Base-by-base conservation (phyloP, 2,329 filamentous ascomycete genomes). In the Fusarium sulawesiense region DNA sequence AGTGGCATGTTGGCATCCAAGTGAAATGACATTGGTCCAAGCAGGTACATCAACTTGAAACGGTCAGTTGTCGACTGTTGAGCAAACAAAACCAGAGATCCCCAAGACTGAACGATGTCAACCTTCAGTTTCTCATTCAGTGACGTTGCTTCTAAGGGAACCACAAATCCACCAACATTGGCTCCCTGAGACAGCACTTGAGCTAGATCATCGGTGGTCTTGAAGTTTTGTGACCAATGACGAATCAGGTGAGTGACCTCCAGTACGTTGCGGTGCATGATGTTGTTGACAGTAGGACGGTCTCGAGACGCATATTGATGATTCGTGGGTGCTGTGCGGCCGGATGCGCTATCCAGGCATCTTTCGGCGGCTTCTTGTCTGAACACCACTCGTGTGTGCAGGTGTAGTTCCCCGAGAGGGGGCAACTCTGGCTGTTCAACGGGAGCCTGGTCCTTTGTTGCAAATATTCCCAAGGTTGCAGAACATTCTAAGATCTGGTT, bases 401-500 rank as follows among this genome's bases (percentile, higher is more conserved):
- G 34, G 44, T 72, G 73, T 2, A 42, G 16, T 7, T 74, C 71
- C 1, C 73, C 71, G 1, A 46, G 27, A 16, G 47, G 59, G 12
- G 64, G 61, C 7, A 75, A 53, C 2, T 42, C 14, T 13, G 47
- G 51, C 11, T 20, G 51, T 5, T 70, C 47, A 6, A 45, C 29
- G 7, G 40, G 20, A 7, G 21, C 23, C 30, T 72, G 58, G 10
- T 73, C 68, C 20, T 69, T 68, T 21, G 41, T 30, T 54, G 61
- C 46, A 46, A 75, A 81, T 7, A 30, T 60, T n/a, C 54, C 61
- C 14, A 75, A 12, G 76, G 70, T 9, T 56, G 14, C 68, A 1
- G 81, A 82, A 20, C 74, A 73, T 2, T 63, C 56, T 0, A 81
- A 9, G 7, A 83, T 78, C 2, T 60, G 56, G 4, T 74, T 62